These are phyloP conservation scores for Bipolaris gigantea DNA, from an alignment of 2,329 filamentous ascomycete genomes.

Conservation along the genomic window DNA sequence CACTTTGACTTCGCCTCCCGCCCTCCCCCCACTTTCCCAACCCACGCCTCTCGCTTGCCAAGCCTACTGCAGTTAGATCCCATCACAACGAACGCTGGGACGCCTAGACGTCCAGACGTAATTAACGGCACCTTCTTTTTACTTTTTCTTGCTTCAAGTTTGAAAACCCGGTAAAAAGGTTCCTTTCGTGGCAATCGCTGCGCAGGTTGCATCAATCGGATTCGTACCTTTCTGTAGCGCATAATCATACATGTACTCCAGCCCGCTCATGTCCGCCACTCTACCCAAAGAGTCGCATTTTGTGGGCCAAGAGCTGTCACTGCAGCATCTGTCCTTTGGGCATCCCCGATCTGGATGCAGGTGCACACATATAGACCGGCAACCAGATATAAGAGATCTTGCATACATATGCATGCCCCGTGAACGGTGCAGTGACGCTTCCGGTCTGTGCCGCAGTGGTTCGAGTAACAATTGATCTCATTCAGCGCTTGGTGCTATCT, in stretches of 20 bases:
- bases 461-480: background rate
- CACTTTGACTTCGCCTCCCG: background rate
- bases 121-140: background rate
- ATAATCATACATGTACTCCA: background rate
- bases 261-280: slow-evolving; percentile 3
- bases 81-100: background rate
- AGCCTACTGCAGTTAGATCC: background rate
- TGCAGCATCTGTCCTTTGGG: background rate
- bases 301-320: background rate
- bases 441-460: background rate
- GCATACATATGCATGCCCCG: background rate
- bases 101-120: background rate
- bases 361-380: background rate
- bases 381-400: background rate
- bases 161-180: background rate
- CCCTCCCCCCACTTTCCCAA: background rate
- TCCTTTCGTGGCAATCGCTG: background rate
- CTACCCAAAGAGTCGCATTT: background rate
- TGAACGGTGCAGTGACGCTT: background rate
- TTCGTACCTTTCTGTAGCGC: background rate
- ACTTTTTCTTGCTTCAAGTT: background rate
- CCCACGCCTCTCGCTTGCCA: background rate
- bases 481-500: background rate
- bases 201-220: background rate
- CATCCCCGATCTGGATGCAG: slow-evolving; percentile 2